Base-by-base conservation (phyloP, 2,329 filamentous ascomycete genomes). In the Phialemoniopsis sp. region DNA sequence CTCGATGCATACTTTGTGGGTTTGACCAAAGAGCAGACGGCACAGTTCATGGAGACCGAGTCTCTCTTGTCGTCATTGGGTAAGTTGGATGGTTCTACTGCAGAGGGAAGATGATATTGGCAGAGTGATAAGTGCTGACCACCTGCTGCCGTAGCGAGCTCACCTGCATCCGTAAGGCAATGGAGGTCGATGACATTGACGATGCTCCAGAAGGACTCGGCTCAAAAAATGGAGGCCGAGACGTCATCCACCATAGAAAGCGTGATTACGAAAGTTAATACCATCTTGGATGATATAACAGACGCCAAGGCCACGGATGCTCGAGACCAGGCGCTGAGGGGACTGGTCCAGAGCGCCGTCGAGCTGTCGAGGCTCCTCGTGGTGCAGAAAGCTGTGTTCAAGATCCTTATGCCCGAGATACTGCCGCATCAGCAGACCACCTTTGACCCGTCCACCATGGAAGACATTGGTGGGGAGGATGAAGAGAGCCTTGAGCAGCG, bases 141-240 rank as follows among this genome's bases (percentile, higher is more conserved):
- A 26, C 21, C 21, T n/a, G 36, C 35, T 26, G n/a, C 15, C 19
- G 8, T 16, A 50, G 48, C 42, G 34, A 33, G 46, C 10, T 42
- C 73, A 5, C 62, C 66, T 34, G 72, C 77, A 45, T 64, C 72
- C 21, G 68, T 81, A 45, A 84, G 83, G 53, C 75, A 80, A 52
- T 85, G 81, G 81, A 77, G 82, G 30, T 77, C 80, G 6, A 67
- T 70, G n/a, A 85, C 81, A 2, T 67, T 85, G 31, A 68, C 75
- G 18, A 66, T 81, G 32, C 57, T 85, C 37, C 70, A 70, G 39
- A 76, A 76, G 49, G 75, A 77, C 43, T 66, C 72, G 6, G 56
- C 61, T 13, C 51, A 63, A 28, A 68, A 63, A 40, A 64, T 80
- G 28, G 62, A 69, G 37, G 50, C 58, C 13, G 64, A 72, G 49